phyloP scores from a whole-genome alignment of 257 asterid genomes.

The Salvia rosmarinus region DNA sequence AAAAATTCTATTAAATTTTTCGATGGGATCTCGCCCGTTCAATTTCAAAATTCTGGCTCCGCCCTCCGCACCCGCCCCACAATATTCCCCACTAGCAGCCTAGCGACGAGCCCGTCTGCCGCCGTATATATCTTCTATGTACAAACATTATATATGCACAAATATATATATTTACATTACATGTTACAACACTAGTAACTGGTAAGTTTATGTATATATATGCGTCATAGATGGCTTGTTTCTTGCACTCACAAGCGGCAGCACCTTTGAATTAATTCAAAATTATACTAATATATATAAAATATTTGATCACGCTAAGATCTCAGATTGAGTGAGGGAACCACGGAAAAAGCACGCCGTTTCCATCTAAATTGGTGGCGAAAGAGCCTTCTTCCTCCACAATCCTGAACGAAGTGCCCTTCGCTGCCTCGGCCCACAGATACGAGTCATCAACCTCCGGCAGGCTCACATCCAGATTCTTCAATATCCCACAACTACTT shows the following conservation, averaged over 20 bases:
- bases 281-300: no score
- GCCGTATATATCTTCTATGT: neutral
- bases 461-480: conserved; percentile 38
- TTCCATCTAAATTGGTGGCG: conserved; percentile 26
- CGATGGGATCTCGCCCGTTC: no score
- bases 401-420: conserved; percentile 48
- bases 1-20: no score
- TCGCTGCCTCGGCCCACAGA: conserved; percentile 69
- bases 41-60: no score
- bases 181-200: no score
- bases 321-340: conserved; percentile 13
- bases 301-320: no score
- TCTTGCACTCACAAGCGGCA: no score
- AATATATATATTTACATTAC: neutral
- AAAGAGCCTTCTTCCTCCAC: conserved; percentile 48
- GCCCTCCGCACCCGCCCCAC: no score
- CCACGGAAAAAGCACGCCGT: conserved; percentile 44
- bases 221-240: neutral
- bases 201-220: neutral
- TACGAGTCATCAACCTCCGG: conserved; percentile 62
- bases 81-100: no score
- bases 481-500: conserved; percentile 37
- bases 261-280: no score
- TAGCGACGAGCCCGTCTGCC: neutral
- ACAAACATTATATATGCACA: no score